Evolutionary conservation across 495 filamentous ascomycete species (phyloP).

Genomic region (Aspergillus bridgeri): DNA sequence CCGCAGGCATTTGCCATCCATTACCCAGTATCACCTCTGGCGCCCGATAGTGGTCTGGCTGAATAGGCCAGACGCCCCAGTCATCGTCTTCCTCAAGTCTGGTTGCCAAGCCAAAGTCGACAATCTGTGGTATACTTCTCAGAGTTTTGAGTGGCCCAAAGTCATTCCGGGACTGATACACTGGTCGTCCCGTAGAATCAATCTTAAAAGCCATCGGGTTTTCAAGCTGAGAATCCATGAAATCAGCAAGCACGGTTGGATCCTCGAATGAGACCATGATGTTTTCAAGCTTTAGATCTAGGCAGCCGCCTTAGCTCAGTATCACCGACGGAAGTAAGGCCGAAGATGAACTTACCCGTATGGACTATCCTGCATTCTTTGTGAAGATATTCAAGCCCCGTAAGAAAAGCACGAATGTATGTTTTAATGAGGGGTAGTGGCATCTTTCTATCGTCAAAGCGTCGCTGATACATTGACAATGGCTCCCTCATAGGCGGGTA

Average conservation of each 20-base stretch:
- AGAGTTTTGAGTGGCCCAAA: slow-evolving; percentile 37
- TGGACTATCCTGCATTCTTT: slow-evolving; percentile 37
- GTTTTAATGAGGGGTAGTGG: slow-evolving; percentile 34
- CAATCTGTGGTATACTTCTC: slow-evolving; percentile 60
- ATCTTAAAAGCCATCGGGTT: slow-evolving; percentile 41
- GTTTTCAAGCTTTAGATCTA: slow-evolving; percentile 49
- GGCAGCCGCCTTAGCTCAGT: slow-evolving; percentile 21
- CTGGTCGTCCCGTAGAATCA: slow-evolving; percentile 27
- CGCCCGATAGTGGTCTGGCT: slow-evolving; percentile 44
- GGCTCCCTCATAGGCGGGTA: slow-evolving; percentile 39
- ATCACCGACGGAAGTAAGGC: slow-evolving; percentile 19
- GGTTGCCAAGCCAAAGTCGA: slow-evolving; percentile 85
- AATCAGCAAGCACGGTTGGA: slow-evolving; percentile 37
- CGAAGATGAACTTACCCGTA: slow-evolving; percentile 26
- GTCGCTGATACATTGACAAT: slow-evolving; percentile 34
- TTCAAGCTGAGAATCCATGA: slow-evolving; percentile 33
- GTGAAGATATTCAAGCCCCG: slow-evolving; percentile 46
- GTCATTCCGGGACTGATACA: slow-evolving; percentile 40
- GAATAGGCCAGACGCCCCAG: slow-evolving; percentile 40
- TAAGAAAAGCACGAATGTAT: slow-evolving; percentile 38
- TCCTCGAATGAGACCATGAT: slow-evolving; percentile 47
- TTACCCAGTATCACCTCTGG: slow-evolving; percentile 46
- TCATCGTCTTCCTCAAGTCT: slow-evolving; percentile 44
- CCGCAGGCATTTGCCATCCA: slow-evolving; percentile 38
- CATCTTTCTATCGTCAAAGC: slow-evolving; percentile 27